These are phyloP conservation scores for Hypoxylon sp. DNA, from an alignment of 2,329 filamentous ascomycete species.

Conservation along the genomic window DNA sequence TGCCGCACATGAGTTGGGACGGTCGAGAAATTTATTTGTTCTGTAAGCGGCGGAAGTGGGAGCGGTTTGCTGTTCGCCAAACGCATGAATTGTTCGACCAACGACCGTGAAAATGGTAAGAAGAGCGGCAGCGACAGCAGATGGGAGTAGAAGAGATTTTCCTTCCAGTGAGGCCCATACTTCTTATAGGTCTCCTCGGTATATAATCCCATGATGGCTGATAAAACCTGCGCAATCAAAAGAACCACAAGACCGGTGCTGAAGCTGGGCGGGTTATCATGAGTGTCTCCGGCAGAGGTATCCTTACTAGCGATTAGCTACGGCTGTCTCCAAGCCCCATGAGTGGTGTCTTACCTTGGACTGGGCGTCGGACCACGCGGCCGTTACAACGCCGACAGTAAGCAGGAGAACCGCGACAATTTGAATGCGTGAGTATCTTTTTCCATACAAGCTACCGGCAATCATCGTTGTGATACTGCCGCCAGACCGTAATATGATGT, in stretches of 20 bases:
- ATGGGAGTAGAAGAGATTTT: slow-evolving; percentile 94
- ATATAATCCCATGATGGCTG: slow-evolving; percentile 93
- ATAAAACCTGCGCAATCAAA: slow-evolving; percentile 86
- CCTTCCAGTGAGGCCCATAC: slow-evolving; percentile 91
- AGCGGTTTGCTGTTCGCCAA: slow-evolving; percentile 72
- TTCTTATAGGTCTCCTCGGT: slow-evolving; percentile 87
- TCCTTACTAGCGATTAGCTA: slow-evolving; percentile 43
- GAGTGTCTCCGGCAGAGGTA: slow-evolving; percentile 36
- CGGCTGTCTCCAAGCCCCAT: background rate
- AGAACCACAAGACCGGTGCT: slow-evolving; percentile 81
- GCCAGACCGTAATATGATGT: slow-evolving; percentile 94
- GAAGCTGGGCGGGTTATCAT: slow-evolving; percentile 54
- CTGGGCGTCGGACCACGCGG: slow-evolving; percentile 88
- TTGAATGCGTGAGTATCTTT: slow-evolving; percentile 82
- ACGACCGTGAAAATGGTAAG: slow-evolving; percentile 72
- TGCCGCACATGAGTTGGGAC: slow-evolving; percentile 52
- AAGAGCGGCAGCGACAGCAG: slow-evolving; percentile 80
- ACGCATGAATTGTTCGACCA: slow-evolving; percentile 69
- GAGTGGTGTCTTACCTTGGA: slow-evolving; percentile 69
- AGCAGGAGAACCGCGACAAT: slow-evolving; percentile 82
- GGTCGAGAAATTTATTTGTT: slow-evolving; percentile 43
- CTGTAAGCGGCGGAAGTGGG: slow-evolving; percentile 50
- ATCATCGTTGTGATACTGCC: slow-evolving; percentile 95
- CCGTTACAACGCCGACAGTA: slow-evolving; percentile 85
- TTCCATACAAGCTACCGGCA: slow-evolving; percentile 87